Base-by-base conservation (phyloP, 2,329 filamentous ascomycete species). In the Sporothrix euskadiensis region DNA sequence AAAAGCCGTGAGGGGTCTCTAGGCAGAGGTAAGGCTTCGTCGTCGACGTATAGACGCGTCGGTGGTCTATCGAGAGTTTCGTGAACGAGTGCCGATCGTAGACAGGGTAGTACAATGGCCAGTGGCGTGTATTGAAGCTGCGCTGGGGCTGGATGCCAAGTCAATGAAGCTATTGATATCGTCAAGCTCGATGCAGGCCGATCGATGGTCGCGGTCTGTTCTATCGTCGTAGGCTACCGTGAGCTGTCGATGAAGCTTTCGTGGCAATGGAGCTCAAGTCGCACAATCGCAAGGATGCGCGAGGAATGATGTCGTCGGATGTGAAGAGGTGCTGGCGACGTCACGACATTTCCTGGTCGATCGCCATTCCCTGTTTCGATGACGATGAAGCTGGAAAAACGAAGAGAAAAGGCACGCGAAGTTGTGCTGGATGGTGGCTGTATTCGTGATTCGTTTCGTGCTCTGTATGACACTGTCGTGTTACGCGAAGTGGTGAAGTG, bases 271-370 rank as follows among this genome's bases (percentile, higher is more conserved):
- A n/a, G 57, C 32, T 6, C 8, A 22, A 32, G 32, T 61, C 26
- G 57, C n/a, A 61, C 35, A 1, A 7, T 61, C 32, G 35, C 8
- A 22, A 9, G 32, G 35, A 35, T 61, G 32, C 57, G 44, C 41
- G 12, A 19, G 3, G n/a, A 71, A 22, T 35, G 19, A 41, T 41
- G 49, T 56, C 47, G 47, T 22, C 4, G 30, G 44, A 52, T 16
- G 16, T 9, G 30, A 70, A 4, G 52, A 57, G 47, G n/a, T 22
- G 61, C 12, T 54, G 52, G 26, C 61, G 61, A 68, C 52, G 63
- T 72, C 71, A 72, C 71, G 71, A n/a, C 63, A 72, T 72, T 57
- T 72, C 49, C 12, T 69, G 61, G 35, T 49, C 56, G 49, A 30
- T 72, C 59, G 57, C 71, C 47, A 68, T 72, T 39, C 71, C 69